Evolutionary conservation across 129 eudicot genomes (phyloP).

Genomic region (Saussurea involucrata): DNA sequence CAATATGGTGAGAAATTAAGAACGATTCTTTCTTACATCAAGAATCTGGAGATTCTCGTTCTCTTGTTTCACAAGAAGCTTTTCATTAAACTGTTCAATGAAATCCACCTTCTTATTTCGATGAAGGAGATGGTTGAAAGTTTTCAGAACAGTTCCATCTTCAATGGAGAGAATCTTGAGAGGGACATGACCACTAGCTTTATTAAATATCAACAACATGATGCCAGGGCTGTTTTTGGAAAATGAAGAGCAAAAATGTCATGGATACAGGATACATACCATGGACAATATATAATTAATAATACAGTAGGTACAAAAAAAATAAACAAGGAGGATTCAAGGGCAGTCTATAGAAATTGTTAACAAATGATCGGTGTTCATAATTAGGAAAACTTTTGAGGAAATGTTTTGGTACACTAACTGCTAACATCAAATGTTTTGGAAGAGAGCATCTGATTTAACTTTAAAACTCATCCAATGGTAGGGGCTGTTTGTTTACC

Average conservation of each 20-base stretch:
- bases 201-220: conserved; percentile 78
- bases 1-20: not conserved
- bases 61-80: conserved; percentile 98
- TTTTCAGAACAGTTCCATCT: conserved; percentile 90
- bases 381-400: not conserved
- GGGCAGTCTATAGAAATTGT: not conserved
- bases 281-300: not conserved
- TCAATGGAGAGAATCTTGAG: conserved; percentile 90
- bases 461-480: not conserved
- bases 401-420: not conserved
- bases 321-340: not conserved
- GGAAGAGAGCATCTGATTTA: not conserved
- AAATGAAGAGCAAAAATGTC: not conserved
- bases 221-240: conserved; percentile 74
- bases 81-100: conserved; percentile 94
- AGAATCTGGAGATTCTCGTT: conserved; percentile 91
- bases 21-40: conserved; percentile 57
- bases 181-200: conserved; percentile 76
- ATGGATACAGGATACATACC: not conserved
- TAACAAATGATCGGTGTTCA: not conserved
- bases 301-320: not conserved
- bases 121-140: conserved; percentile 87
- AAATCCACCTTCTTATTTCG: conserved; percentile 93
- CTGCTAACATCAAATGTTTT: not conserved
- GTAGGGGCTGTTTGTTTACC: too few relatives aligned